phyloP scores from a whole-genome alignment of 2,329 filamentous ascomycete species.

The Coleophoma eucalyptorum region DNA sequence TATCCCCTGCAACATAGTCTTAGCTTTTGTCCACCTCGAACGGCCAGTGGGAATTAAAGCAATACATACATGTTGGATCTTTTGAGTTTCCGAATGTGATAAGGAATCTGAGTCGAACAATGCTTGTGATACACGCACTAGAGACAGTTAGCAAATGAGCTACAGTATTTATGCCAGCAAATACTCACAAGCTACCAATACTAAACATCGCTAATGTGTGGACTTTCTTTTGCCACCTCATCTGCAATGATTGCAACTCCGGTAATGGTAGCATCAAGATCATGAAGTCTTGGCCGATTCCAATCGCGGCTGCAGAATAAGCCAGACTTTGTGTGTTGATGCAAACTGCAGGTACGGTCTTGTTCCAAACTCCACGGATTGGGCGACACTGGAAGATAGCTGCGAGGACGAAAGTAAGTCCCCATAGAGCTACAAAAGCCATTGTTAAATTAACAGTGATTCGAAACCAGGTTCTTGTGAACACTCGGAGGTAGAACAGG shows the following conservation, averaged over 20 bases:
- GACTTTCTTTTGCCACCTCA: slow-evolving; percentile 63
- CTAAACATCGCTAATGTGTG: slow-evolving; percentile 65
- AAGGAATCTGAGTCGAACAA: slow-evolving; percentile 19
- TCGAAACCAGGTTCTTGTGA: slow-evolving; percentile 4
- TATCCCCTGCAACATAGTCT: slow-evolving; percentile 11
- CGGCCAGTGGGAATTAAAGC: neutral
- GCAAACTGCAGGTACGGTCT: slow-evolving; percentile 34
- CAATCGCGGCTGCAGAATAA: slow-evolving; percentile 62
- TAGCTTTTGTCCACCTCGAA: neutral
- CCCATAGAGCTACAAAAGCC: slow-evolving; percentile 2
- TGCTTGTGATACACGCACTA: slow-evolving; percentile 18
- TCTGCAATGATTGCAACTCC: slow-evolving; percentile 55
- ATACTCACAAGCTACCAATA: slow-evolving; percentile 59
- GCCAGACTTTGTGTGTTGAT: slow-evolving; percentile 61
- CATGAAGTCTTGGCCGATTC: slow-evolving; percentile 65
- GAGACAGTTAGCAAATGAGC: no score
- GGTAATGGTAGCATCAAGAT: slow-evolving; percentile 64
- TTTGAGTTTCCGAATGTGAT: slow-evolving; percentile 11
- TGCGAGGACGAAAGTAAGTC: slow-evolving; percentile 6
- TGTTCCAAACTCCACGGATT: slow-evolving; percentile 14
- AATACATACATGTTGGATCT: slow-evolving; percentile 18
- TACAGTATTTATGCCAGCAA: no score
- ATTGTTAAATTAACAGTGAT: neutral
- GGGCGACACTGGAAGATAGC: slow-evolving; percentile 17
- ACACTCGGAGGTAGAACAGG: slow-evolving; percentile 15